A percentile compares a stretch with the other conserved stretches of the same genome.
phyloP scores from a whole-genome alignment of 2,329 filamentous ascomycete species.

The Ophiostoma tasmaniense region DNA sequence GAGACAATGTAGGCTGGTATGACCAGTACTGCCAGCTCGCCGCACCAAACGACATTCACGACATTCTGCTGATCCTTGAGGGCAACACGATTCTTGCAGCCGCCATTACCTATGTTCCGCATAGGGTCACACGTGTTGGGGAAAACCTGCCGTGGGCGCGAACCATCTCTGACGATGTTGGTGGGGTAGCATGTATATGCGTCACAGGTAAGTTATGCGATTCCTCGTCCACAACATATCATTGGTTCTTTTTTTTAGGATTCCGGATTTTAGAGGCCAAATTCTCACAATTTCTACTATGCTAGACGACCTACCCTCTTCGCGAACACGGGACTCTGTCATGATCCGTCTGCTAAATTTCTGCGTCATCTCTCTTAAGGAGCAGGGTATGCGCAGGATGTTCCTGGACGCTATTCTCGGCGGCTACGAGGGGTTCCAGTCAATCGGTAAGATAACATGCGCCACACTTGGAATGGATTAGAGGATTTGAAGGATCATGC shows the following conservation, averaged over 20 bases:
- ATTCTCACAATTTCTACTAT: background rate
- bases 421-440: slow-evolving; percentile 41
- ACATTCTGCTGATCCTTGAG: slow-evolving; percentile 47
- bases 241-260: background rate
- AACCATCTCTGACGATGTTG: slow-evolving; percentile 42
- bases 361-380: slow-evolving; percentile 40
- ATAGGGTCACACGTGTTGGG: slow-evolving; percentile 37
- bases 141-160: slow-evolving; percentile 49
- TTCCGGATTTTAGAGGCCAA: background rate
- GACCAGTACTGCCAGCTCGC: slow-evolving; percentile 49
- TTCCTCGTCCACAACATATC: background rate
- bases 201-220: slow-evolving; percentile 38
- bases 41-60: slow-evolving; percentile 39
- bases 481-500: background rate
- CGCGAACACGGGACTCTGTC: slow-evolving; percentile 39
- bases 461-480: background rate
- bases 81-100: slow-evolving; percentile 41
- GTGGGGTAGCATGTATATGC: slow-evolving; percentile 53
- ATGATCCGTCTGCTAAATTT: slow-evolving; percentile 46
- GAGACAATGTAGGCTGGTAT: slow-evolving; percentile 48
- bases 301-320: slow-evolving; percentile 36
- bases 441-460: slow-evolving; percentile 36
- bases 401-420: slow-evolving; percentile 49
- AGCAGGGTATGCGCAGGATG: slow-evolving; percentile 44
- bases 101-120: slow-evolving; percentile 46